These are phyloP conservation scores for Rhizopus sp. DNA, from an alignment of 371 early-diverging fungal species.

Conservation along the genomic window DNA sequence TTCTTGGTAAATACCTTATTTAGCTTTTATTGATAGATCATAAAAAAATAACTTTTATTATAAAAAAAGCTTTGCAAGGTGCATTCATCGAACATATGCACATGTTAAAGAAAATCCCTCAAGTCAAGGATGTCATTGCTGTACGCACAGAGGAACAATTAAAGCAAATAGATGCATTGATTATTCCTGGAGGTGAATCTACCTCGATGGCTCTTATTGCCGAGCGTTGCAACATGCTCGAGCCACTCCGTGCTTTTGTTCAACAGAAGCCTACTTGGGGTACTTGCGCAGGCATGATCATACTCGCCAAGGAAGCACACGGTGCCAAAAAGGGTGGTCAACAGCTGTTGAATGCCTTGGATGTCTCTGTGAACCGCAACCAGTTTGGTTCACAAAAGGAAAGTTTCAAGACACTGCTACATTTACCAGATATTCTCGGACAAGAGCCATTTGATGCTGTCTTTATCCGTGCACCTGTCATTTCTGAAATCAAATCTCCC, in stretches of 20 bases:
- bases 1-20: slow-evolving; percentile 21
- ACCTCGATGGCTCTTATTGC: slow-evolving; percentile 92
- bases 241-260: slow-evolving; percentile 75
- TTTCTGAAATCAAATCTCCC: slow-evolving; percentile 67
- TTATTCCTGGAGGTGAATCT: slow-evolving; percentile 95
- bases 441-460: slow-evolving; percentile 72
- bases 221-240: slow-evolving; percentile 78
- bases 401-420: slow-evolving; percentile 76
- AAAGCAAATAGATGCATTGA: slow-evolving; percentile 78
- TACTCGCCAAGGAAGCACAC: slow-evolving; percentile 78
- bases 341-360: slow-evolving; percentile 78
- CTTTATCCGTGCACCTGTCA: slow-evolving; percentile 95
- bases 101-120: slow-evolving; percentile 64
- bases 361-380: slow-evolving; percentile 87
- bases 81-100: slow-evolving; percentile 91
- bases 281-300: slow-evolving; percentile 96
- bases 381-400: slow-evolving; percentile 93
- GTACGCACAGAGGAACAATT: slow-evolving; percentile 73
- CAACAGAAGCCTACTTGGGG: slow-evolving; percentile 89
- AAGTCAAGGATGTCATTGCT: slow-evolving; percentile 63
- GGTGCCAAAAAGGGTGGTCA: slow-evolving; percentile 86
- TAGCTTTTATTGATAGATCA: background rate
- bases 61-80: slow-evolving; percentile 82
- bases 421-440: slow-evolving; percentile 61
- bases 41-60: background rate